Percentiles rank a stretch among this genome's conserved stretches.
phyloP scores from a whole-genome alignment of 2,329 filamentous ascomycete species.

The Hypoxylon sp. region DNA sequence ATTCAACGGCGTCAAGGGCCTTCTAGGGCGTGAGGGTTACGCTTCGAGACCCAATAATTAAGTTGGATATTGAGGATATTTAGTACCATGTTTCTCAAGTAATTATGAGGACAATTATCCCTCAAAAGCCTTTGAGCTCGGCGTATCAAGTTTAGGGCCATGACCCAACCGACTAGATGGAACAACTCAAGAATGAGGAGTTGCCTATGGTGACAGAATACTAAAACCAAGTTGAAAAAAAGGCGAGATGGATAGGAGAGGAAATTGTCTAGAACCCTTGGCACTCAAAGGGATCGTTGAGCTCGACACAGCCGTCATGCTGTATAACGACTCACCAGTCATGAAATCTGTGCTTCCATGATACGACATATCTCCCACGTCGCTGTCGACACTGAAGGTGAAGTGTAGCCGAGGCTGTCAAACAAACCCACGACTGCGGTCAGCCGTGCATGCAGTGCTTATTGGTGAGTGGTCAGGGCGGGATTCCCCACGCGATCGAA shows the following conservation, averaged over 20 bases:
- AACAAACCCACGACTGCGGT: constrained; percentile 34
- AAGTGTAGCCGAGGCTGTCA: constrained; percentile 36
- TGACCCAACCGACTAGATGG: constrained; percentile 1
- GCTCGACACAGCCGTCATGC: constrained; percentile 20
- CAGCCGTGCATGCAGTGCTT: constrained; percentile 41
- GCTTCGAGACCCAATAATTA: constrained; percentile 15
- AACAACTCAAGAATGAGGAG: background rate
- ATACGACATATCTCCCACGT: constrained; percentile 30
- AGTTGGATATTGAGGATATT: constrained; percentile 12
- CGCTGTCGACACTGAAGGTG: constrained; percentile 15
- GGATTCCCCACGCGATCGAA: constrained; percentile 44
- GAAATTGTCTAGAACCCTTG: constrained; percentile 26
- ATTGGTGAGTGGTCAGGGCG: constrained; percentile 39
- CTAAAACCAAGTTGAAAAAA: constrained; percentile 2
- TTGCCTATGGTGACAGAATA: background rate
- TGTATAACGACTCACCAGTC: constrained; percentile 22
- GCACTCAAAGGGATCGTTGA: constrained; percentile 16
- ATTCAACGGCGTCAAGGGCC: constrained; percentile 19
- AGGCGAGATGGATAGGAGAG: constrained; percentile 4
- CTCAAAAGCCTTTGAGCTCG: background rate
- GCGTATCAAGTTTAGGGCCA: constrained; percentile 1
- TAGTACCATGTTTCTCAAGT: constrained; percentile 1
- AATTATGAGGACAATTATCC: constrained; percentile 13
- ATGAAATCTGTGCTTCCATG: constrained; percentile 28
- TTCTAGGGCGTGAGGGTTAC: constrained; percentile 15